phyloP scores from a whole-genome alignment of 2,329 filamentous ascomycete species.

The Arthrobotrys iridis region DNA sequence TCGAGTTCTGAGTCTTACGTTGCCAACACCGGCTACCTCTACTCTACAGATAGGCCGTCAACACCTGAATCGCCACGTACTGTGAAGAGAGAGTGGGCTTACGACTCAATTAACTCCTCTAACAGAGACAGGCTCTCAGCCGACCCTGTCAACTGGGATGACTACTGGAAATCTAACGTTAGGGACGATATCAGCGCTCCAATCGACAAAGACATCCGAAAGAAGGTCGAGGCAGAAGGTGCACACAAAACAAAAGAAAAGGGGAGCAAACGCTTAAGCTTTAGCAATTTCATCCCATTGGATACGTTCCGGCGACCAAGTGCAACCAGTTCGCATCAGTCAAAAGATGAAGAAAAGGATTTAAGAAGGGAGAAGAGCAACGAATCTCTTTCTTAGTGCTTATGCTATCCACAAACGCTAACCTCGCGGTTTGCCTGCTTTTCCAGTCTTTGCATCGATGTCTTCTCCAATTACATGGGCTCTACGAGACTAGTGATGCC shows the following conservation, averaged over 20 bases:
- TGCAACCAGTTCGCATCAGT: conserved; percentile 40
- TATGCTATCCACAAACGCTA: neutral
- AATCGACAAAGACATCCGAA: conserved; percentile 46
- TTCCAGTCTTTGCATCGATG: neutral
- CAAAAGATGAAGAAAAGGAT: conserved; percentile 45
- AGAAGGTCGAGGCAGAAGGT: conserved; percentile 44
- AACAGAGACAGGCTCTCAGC: conserved; percentile 34
- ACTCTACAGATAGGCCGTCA: conserved; percentile 2
- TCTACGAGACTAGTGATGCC: neutral
- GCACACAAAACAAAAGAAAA: conserved; percentile 28
- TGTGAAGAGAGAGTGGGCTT: conserved; percentile 42
- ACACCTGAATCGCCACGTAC: conserved; percentile 43
- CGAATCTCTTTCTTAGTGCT: conserved; percentile 25
- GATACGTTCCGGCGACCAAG: conserved; percentile 49
- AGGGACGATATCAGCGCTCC: conserved; percentile 47
- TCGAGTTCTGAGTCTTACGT: conserved; percentile 46
- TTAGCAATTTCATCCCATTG: conserved; percentile 48
- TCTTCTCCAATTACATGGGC: neutral
- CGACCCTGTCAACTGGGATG: conserved; percentile 45
- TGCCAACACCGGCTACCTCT: conserved; percentile 44
- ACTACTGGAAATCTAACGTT: conserved; percentile 42
- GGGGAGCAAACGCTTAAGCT: conserved; percentile 35
- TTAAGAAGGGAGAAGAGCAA: conserved; percentile 41
- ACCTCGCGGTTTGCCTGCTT: too few species aligned
- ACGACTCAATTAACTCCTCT: conserved; percentile 47